Evolutionary conservation across 352 stramenopile genomes (phyloP).

Genomic region (Pythium utonaiense): DNA sequence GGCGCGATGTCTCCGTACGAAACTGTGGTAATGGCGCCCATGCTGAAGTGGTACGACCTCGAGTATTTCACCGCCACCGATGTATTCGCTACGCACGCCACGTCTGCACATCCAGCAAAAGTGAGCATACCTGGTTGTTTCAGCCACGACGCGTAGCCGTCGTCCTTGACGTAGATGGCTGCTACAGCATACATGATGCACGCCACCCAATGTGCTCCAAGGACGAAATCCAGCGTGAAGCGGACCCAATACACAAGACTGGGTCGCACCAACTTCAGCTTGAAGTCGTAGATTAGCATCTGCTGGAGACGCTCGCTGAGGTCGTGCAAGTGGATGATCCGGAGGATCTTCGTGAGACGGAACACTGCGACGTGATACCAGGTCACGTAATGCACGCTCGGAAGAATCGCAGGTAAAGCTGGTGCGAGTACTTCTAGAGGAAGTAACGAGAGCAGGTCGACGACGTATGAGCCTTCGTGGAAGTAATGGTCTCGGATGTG

Average conservation of each 20-base stretch:
- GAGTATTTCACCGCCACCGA: slow-evolving; percentile 40
- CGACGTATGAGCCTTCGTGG: slow-evolving; percentile 27
- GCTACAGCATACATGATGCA: slow-evolving; percentile 23
- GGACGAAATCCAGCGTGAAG: slow-evolving; percentile 30
- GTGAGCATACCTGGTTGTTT: slow-evolving; percentile 40
- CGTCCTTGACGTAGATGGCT: slow-evolving; percentile 3
- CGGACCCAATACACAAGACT: slow-evolving; percentile 34
- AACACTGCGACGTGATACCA: slow-evolving; percentile 47
- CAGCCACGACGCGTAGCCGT: slow-evolving; percentile 19
- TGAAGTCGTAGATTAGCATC: slow-evolving; percentile 54
- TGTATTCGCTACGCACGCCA: slow-evolving; percentile 32
- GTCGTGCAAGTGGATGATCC: slow-evolving; percentile 41
- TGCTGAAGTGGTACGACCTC: slow-evolving; percentile 65
- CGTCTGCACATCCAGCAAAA: slow-evolving; percentile 29
- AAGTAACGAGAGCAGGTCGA: slow-evolving; percentile 29
- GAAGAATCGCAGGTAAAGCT: not conserved
- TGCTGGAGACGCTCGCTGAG: slow-evolving; percentile 44
- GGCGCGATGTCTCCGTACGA: slow-evolving; percentile 68
- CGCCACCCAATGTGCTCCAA: slow-evolving; percentile 26
- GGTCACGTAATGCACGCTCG: not conserved
- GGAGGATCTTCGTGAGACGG: slow-evolving; percentile 49
- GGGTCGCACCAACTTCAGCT: slow-evolving; percentile 13
- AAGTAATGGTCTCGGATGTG: slow-evolving; percentile 30
- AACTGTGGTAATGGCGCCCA: slow-evolving; percentile 67
- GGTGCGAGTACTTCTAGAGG: slow-evolving; percentile 29